Conservation (phyloP, 345 rosid genomes). For the Abelmoschus esculentus region DNA sequence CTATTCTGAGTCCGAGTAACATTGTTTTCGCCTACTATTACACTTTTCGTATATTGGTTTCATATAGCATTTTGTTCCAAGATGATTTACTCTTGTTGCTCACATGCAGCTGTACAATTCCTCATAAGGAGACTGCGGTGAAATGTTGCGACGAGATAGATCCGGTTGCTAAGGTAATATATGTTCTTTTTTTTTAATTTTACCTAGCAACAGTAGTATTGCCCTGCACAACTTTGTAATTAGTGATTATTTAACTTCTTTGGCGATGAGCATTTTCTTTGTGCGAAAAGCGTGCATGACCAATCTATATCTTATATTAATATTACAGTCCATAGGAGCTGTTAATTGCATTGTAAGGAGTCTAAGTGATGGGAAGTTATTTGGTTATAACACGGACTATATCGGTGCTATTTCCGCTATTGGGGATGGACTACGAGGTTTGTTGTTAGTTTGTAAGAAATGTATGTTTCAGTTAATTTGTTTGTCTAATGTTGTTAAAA, state of each 20-base stretch:
- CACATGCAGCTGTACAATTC: constrained; percentile 67
- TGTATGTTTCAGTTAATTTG: neutral
- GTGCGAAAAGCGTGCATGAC: constrained; percentile 5
- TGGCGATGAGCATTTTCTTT: constrained; percentile 3
- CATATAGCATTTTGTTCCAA: neutral
- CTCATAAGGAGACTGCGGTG: constrained; percentile 84
- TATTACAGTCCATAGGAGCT: constrained; percentile 85
- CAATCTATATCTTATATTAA: constrained; percentile 18
- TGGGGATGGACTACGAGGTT: constrained; percentile 85
- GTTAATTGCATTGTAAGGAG: constrained; percentile 81
- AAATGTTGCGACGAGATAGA: constrained; percentile 81
- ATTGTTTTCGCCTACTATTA: neutral
- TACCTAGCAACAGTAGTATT: neutral
- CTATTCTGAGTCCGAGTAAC: neutral
- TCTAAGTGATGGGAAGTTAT: constrained; percentile 63
- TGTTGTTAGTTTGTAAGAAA: constrained; percentile 13
- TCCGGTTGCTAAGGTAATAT: constrained; percentile 75
- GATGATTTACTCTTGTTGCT: neutral
- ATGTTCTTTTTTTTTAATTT: neutral
- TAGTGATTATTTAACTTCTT: neutral
- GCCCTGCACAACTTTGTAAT: neutral
- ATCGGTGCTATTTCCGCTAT: constrained; percentile 93
- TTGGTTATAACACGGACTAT: constrained; percentile 82
- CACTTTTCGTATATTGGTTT: neutral
- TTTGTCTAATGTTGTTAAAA: constrained; percentile 8